Percentiles rank a stretch among this genome's conserved stretches.
Conservation (phyloP, 1,139 yeast genomes). For the Candida gigantensis region DNA sequence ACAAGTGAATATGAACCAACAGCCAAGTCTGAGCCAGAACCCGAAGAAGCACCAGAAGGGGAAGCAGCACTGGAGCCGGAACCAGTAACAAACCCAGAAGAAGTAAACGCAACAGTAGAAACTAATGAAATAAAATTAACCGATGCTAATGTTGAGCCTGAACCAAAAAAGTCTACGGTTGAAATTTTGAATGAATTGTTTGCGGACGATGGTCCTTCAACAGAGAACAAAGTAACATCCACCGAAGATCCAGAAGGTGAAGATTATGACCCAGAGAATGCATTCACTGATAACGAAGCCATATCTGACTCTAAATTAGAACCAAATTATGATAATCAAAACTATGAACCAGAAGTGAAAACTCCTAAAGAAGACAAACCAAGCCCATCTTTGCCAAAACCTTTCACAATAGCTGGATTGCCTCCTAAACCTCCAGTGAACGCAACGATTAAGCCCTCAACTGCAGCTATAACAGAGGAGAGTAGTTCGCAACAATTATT, state of each 20-base stretch:
- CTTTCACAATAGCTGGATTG: constrained; percentile 17
- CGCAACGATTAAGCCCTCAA: constrained; percentile 16
- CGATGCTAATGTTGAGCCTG: constrained; percentile 27
- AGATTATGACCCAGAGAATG: constrained; percentile 26
- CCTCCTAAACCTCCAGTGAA: constrained; percentile 35
- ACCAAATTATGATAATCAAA: constrained; percentile 12
- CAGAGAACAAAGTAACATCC: constrained; percentile 3
- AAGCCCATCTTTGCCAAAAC: constrained; percentile 5
- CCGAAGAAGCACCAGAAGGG: too few species aligned
- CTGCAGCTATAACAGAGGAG: constrained; percentile 14
- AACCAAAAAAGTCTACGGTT: constrained; percentile 8
- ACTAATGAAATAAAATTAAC: constrained; percentile 8
- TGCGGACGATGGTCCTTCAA: constrained; percentile 2
- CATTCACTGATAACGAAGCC: constrained; percentile 15
- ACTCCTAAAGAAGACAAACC: background rate
- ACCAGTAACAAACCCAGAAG: too few species aligned
- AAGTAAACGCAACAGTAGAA: constrained; percentile 6
- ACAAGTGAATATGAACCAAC: constrained; percentile 2
- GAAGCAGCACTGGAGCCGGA: too few species aligned
- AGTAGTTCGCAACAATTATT: constrained; percentile 18
- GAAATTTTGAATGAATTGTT: constrained; percentile 1
- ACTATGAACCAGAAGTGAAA: constrained; percentile 10
- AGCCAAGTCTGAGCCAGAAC: constrained; percentile 5
- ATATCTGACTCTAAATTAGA: constrained; percentile 22
- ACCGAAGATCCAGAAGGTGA: constrained; percentile 17